These are phyloP conservation scores for Stenocarpella maydis DNA, from an alignment of 2,329 filamentous ascomycete genomes.

Conservation along the genomic window DNA sequence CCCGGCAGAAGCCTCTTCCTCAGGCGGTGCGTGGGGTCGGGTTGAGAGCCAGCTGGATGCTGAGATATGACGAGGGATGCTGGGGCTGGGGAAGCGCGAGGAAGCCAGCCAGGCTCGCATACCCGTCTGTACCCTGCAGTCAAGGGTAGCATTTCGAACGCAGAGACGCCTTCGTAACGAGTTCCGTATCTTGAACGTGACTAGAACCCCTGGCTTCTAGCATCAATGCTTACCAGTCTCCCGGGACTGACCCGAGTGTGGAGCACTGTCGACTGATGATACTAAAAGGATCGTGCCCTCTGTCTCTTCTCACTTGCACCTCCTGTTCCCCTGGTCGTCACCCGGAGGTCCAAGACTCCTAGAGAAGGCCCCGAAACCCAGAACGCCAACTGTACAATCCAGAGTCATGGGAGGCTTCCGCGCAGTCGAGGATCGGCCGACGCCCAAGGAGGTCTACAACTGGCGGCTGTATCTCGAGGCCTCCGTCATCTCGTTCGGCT, in stretches of 20 bases:
- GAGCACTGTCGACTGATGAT: conserved; percentile 4
- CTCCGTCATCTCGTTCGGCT: conserved; percentile 58
- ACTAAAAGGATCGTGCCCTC: conserved; percentile 16
- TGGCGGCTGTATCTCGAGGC: conserved; percentile 57
- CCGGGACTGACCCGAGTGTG: conserved; percentile 20
- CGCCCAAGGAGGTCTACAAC: conserved; percentile 63
- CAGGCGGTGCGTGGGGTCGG: neutral
- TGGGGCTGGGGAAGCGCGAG: neutral
- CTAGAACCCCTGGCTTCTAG: conserved; percentile 5
- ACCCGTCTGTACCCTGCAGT: neutral
- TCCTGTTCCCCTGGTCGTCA: conserved; percentile 3
- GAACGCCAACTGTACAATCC: neutral
- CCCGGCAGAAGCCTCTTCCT: conserved; percentile 1
- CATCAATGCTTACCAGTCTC: conserved; percentile 4
- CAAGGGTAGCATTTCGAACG: conserved; percentile 13
- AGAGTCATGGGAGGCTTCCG: conserved; percentile 22
- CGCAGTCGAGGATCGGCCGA: conserved; percentile 60
- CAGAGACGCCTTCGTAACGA: conserved; percentile 14
- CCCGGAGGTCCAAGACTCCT: neutral
- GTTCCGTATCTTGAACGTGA: neutral
- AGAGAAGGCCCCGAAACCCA: neutral
- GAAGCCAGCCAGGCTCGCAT: neutral
- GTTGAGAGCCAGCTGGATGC: neutral
- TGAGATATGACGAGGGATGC: neutral
- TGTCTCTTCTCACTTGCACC: neutral